Evolutionary conservation across 2,329 filamentous ascomycete species (phyloP), one percentile per base, ranked within the genome.

Genomic region (Cercospora berteroae): DNA sequence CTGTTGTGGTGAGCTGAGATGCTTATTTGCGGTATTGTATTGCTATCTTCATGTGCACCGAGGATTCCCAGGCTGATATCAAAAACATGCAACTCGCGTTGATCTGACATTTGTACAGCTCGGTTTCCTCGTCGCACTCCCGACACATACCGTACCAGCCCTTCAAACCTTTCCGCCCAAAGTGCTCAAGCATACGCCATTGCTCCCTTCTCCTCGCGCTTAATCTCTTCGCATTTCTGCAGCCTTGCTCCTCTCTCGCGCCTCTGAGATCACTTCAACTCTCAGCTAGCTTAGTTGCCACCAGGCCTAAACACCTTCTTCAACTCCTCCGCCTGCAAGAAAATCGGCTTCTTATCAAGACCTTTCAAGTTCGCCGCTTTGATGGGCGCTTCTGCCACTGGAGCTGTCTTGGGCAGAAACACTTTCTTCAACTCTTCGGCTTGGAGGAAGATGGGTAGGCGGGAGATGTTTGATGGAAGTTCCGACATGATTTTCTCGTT

Each of bases 241-340:
- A n/a, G n/a, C n/a, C n/a, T n/a, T n/a, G n/a, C n/a, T n/a, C n/a
- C n/a, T n/a, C n/a, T 18, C 44, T 55, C 48, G 16, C 9, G 25
- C 20, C 18, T n/a, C 50, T 18, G 4, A 7, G 7, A n/a, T n/a
- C 4, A 25, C 50, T 50, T 18, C 39, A 42, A 42, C n/a, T 42
- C 39, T 13, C 39, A 3, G 10, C 13, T 13, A 6, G 10, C 29
- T 4, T n/a, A 42, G 6, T n/a, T 9, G 5, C 55, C 55, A 20
- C 27, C 55, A 1, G 55, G 29, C n/a, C 55, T 33, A 10, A 61
- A 61, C 25, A 61, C 59, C 42, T 50, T 61, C 59, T 50, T 61
- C 59, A 61, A 25, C n/a, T 61, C 59, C 23, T 61, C 59, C 42
- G 59, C 59, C n/a, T 61, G 59, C 16, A 50, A 18, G 23, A 48